Evolutionary conservation across 257 asterid genomes (phyloP), one percentile per base, ranked within the genome.

Genomic region (Eucommia ulmoides): DNA sequence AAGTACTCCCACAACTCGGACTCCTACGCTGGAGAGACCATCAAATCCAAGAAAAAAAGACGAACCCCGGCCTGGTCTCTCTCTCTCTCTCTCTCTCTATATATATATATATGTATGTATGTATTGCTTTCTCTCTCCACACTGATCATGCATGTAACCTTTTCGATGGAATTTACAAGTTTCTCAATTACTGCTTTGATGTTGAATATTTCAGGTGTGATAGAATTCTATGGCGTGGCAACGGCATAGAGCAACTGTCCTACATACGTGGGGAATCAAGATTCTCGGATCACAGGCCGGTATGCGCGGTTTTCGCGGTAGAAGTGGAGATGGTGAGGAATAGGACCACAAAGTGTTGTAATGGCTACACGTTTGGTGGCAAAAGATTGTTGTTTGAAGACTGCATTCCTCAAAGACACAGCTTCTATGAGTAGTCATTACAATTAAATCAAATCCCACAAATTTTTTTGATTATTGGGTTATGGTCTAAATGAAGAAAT

Each of bases 21-120:
- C 41, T 73, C 80, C 10, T 85, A 85, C 20, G 88, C 96, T 0
- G 96, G 96, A 47, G 88, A 80, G 60, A 82, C 80, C 0, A 65
- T 67, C 2, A 89, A 82, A 48, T 82, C 94, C 19, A 89, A 78
- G 84, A 85, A 68, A 54, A 89, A 85, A 65, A 66, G 97, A 12
- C 75, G 97, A 50, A 89, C 96, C 2, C 97, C 97, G 4, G 94
- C 97, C 46, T 89, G 97, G 97, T 84, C 52, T 10, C n/a, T 8
- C 8, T 46, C 33, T 2, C 25, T 1, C n/a, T 9, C 19, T 24
- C 19, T 16, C 23, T 23, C 17, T 33, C 50, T n/a, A 22, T 22
- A 14, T 1, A 14, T 20, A 17, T 3, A 1, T 10, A 8, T 25
- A 1, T n/a, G 10, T 24, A 29, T 29, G 12, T 29, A 29, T 29